Evolutionary conservation across 495 filamentous ascomycete species (phyloP), one percentile per base, ranked within the genome.

Genomic region (Trichoderma gamsii): DNA sequence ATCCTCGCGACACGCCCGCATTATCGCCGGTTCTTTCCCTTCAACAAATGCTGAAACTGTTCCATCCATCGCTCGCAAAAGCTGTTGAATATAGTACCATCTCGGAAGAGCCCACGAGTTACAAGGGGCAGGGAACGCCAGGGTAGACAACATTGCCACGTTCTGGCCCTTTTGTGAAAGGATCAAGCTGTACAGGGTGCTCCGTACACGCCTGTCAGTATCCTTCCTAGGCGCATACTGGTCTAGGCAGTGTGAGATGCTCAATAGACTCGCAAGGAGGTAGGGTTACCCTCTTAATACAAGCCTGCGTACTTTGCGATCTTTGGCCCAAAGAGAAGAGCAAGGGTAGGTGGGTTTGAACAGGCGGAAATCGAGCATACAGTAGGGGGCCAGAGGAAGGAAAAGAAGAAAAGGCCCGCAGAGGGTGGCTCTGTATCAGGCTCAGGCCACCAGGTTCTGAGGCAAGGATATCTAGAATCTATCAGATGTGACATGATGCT

Each of bases 401-500:
- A 61, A 29, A 61, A 13, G 16, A 61, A 61, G 27, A 56, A 56
- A 56, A 23, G 56, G 27, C 56, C 56, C 56, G 56, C 23, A 11
- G n/a, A 32, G 56, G 56, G 27, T 61, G 56, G 21, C 23, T 32
- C 56, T 61, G 23, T 32, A 61, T 61, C 56, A 32, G 56, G 25
- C 56, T 61, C 56, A 61, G 56, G 8, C 23, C 56, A 61, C 56
- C 56, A 61, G 56, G 25, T 15, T 61, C 25, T 61, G 1, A 9
- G 27, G 27, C 56, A 23, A 61, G 56, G 56, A 61, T 32, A 61
- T 61, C 56, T 8, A 61, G 56, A 18, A 61, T 61, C 25, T 61
- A 13, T 61, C 23, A 61, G n/a, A 61, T 61, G 56, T 61, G 56
- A 61, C 13, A 61, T 61, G 56, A 61, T 61, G 56, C 56, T 61